A percentile compares a stretch with the other conserved stretches of the same genome.
These are phyloP conservation scores for Chloropicon primus DNA, from an alignment of 139 green algal genomes.

Conservation along the genomic window DNA sequence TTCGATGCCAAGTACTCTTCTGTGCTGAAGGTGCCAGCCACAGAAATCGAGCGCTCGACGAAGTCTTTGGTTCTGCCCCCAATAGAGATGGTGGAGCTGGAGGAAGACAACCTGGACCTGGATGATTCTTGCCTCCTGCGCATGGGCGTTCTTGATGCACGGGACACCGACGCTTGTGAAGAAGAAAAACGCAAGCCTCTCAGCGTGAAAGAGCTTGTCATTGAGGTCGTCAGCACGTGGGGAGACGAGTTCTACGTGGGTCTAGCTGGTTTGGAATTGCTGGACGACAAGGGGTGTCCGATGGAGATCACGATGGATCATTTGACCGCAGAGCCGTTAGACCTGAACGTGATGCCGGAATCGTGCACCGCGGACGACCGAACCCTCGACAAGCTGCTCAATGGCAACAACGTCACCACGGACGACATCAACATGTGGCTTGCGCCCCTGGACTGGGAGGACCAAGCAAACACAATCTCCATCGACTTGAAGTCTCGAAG, in stretches of 20 bases:
- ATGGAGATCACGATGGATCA: neutral
- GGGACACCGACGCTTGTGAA: too few relatives aligned
- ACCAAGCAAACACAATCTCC: neutral
- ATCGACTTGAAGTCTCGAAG: neutral
- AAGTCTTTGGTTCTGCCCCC: neutral
- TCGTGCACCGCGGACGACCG: conserved; percentile 18
- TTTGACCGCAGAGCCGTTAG: conserved; percentile 13
- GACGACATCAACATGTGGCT: conserved; percentile 19
- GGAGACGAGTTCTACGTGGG: conserved; percentile 30
- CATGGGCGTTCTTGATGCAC: neutral
- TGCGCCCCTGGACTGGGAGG: neutral
- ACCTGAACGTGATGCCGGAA: conserved; percentile 24
- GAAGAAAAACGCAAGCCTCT: too few relatives aligned
- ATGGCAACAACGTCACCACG: conserved; percentile 9
- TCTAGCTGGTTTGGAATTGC: conserved; percentile 19
- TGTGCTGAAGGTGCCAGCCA: neutral
- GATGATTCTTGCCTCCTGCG: conserved; percentile 2
- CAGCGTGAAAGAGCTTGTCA: neutral
- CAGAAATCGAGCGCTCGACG: neutral
- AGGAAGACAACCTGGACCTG: neutral
- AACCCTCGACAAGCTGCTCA: conserved; percentile 23
- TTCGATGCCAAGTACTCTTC: conserved; percentile 1
- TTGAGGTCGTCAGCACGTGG: conserved; percentile 24
- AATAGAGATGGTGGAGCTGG: neutral
- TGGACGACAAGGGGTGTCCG: conserved; percentile 9